Evolutionary conservation across 805 yeast genomes (phyloP).

Genomic region (Candida schatavii): DNA sequence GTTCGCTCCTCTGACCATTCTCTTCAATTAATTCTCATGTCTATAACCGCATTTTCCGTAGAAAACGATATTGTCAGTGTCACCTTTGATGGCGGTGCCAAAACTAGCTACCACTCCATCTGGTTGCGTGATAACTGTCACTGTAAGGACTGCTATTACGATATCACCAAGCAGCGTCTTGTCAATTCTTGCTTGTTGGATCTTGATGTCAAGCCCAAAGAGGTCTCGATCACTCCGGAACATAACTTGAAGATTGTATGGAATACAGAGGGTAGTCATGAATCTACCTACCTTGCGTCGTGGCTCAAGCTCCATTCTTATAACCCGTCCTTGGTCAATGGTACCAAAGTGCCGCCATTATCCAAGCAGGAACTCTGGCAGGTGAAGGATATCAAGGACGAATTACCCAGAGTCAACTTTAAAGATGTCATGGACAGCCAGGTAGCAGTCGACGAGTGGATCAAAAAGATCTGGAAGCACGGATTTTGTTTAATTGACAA

Average conservation of each 20-base stretch:
- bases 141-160: conserved; percentile 52
- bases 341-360: conserved; percentile 21
- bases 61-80: not conserved
- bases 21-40: too few species aligned
- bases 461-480: conserved; percentile 47
- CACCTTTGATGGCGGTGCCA: conserved; percentile 2
- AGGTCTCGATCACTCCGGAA: conserved; percentile 4
- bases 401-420: conserved; percentile 49
- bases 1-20: too few species aligned
- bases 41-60: not conserved
- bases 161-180: conserved; percentile 56
- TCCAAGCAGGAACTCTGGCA: conserved; percentile 42
- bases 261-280: conserved; percentile 41
- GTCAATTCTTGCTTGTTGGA: conserved; percentile 50
- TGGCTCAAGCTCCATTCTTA: conserved; percentile 54
- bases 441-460: conserved; percentile 53
- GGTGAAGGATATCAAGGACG: conserved; percentile 33
- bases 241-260: conserved; percentile 27
- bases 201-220: conserved; percentile 23
- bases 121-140: conserved; percentile 70
- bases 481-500: conserved; percentile 63
- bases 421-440: conserved; percentile 44
- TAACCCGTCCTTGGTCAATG: conserved; percentile 38
- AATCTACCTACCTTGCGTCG: conserved; percentile 29
- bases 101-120: conserved; percentile 39